Percentiles rank a stretch among this genome's conserved stretches.
Evolutionary conservation across 2,329 filamentous ascomycete species (phyloP).

Genomic region (Neopestalotiopsis rosae): DNA sequence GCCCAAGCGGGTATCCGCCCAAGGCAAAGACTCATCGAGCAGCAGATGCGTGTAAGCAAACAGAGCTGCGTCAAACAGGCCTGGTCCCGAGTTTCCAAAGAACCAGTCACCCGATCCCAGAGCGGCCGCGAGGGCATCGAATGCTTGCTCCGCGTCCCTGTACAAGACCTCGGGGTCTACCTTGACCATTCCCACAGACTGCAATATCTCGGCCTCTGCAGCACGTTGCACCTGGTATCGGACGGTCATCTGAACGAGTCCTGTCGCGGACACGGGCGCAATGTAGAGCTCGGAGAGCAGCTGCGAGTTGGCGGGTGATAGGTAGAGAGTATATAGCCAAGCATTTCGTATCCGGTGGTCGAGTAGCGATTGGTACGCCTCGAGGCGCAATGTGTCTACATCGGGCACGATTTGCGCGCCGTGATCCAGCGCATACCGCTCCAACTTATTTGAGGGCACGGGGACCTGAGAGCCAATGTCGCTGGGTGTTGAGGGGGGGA

Average conservation of each 20-base stretch:
- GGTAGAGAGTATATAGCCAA: conserved; percentile 87
- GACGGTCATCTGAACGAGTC: conserved; percentile 67
- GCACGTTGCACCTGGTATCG: conserved; percentile 72
- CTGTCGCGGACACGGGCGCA: conserved; percentile 61
- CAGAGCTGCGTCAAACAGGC: conserved; percentile 84
- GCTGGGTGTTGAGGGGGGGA: conserved; percentile 55
- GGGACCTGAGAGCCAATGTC: conserved; percentile 41
- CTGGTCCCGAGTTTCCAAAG: conserved; percentile 58
- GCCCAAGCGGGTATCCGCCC: conserved; percentile 67
- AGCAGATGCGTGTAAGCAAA: conserved; percentile 90
- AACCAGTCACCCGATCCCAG: conserved; percentile 53
- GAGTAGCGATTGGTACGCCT: conserved; percentile 80
- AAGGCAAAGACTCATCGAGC: conserved; percentile 66
- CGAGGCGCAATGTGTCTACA: conserved; percentile 61
- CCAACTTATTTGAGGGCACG: conserved; percentile 69
- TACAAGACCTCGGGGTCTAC: conserved; percentile 50
- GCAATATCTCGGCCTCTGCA: conserved; percentile 76
- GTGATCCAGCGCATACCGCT: conserved; percentile 68
- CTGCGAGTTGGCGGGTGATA: conserved; percentile 69
- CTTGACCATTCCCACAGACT: conserved; percentile 47
- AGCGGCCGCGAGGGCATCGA: conserved; percentile 51
- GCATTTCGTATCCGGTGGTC: conserved; percentile 81
- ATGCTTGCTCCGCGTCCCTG: conserved; percentile 48
- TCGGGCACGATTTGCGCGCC: conserved; percentile 48
- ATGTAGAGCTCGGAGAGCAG: conserved; percentile 79